Evolutionary conservation across 495 filamentous ascomycete genomes (phyloP), one percentile per base, ranked within the genome.

Genomic region (Letharia columbiana): DNA sequence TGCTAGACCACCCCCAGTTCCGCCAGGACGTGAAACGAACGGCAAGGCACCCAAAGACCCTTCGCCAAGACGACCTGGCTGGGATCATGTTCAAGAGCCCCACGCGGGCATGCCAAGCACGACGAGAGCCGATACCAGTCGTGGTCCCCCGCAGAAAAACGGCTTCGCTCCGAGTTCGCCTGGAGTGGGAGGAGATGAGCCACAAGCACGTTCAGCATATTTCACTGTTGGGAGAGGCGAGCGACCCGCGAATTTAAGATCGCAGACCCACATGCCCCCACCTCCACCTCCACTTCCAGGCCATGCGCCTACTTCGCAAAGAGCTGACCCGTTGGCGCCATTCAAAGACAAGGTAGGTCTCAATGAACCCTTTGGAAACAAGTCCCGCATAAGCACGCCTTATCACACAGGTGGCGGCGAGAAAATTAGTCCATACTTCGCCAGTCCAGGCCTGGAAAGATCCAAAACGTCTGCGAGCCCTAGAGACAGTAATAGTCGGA

Each of bases 331-430:
- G 31, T 23, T 62, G 44, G 39, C 49, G 8, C 28, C 44, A 9
- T 67, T 60, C 47, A 68, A 60, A 35, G 58, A 62, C 20, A 67
- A 66, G 17, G 39, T 64, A 23, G 67, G 20, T 33, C 42, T 52
- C 8, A 64, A 68, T 47, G 63, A 69, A 23, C 65, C 64, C 2
- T 69, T 69, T 59, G 62, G 60, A 44, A 73, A 78, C 4, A 73
- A 73, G 66, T 74, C 78, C 52, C 82, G 89, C 13, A 75, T 82
- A 35, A 86, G 89, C 64, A 89, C 86, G 11, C 84, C 87, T 0
- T 94, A 96, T 71, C 81, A 85, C 45, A 83, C 81, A 4, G 75
- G 83, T 40, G 83, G 85, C 61, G 89, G 89, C 20, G 91, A 94
- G 71, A 89, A 82, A 77, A 87, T 17, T 33, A 33, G 50, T 31